Conservation (phyloP, 2,329 filamentous ascomycete species). For the Epicoccum sorghinum region DNA sequence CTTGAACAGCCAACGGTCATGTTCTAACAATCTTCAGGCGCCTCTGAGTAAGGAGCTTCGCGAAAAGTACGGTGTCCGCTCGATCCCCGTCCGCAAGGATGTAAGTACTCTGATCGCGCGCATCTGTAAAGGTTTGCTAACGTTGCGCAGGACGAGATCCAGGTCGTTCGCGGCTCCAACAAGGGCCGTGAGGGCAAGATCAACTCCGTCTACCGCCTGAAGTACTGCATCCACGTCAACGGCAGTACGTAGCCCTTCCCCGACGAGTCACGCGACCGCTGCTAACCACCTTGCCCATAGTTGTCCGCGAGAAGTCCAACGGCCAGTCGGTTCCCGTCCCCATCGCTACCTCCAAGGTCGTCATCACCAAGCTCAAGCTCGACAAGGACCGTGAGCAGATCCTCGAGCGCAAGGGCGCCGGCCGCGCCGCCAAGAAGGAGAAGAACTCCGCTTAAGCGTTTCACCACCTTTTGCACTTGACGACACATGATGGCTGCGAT, state of each 20-base stretch:
- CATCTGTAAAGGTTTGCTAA: conserved; percentile 33
- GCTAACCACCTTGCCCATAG: conserved; percentile 45
- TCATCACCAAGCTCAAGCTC: conserved; percentile 98
- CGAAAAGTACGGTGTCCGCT: conserved; percentile 95
- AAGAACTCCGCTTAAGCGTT: conserved; percentile 60
- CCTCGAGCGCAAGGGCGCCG: conserved; percentile 81
- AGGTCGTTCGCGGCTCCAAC: conserved; percentile 88
- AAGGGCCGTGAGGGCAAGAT: conserved; percentile 99
- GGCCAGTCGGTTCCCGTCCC: conserved; percentile 94
- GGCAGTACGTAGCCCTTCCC: conserved; percentile 55
- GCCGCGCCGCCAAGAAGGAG: conserved; percentile 78
- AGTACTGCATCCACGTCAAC: conserved; percentile 97
- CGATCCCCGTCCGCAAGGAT: conserved; percentile 95
- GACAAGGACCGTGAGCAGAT: conserved; percentile 93
- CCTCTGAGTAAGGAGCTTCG: conserved; percentile 77
- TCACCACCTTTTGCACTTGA: conserved; percentile 40
- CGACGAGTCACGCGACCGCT: not conserved
- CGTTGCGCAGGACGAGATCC: conserved; percentile 71
- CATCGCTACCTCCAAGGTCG: conserved; percentile 94
- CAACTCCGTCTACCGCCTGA: conserved; percentile 79
- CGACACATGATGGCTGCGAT: conserved; percentile 46
- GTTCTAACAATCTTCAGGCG: conserved; percentile 45
- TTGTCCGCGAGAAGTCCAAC: conserved; percentile 95
- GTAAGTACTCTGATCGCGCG: conserved; percentile 46
- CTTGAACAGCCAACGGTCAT: conserved; percentile 31